Conservation (phyloP, 2,329 filamentous ascomycete genomes). For the Cladophialophora psammophila region DNA sequence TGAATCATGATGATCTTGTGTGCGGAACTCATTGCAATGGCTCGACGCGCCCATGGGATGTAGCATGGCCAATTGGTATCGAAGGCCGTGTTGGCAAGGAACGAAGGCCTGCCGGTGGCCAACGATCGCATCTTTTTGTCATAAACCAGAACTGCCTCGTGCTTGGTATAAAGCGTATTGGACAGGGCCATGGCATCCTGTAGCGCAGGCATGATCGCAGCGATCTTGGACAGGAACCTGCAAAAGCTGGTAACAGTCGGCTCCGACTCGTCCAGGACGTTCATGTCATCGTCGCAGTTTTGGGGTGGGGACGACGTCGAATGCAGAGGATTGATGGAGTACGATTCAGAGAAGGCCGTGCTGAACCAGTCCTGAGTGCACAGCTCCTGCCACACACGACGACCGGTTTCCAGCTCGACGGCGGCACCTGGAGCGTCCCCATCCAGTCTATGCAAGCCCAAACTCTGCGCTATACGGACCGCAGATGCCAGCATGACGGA, state of each 20-base stretch:
- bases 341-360: slow-evolving; percentile 51
- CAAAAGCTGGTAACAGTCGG: slow-evolving; percentile 48
- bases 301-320: slow-evolving; percentile 47
- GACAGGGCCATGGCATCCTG: slow-evolving; percentile 49
- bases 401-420: slow-evolving; percentile 47
- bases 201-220: slow-evolving; percentile 48
- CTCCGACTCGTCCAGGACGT: slow-evolving; percentile 28
- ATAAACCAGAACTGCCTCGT: slow-evolving; percentile 51
- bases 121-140: slow-evolving; percentile 50
- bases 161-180: slow-evolving; percentile 49
- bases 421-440: slow-evolving; percentile 37
- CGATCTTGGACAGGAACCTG: slow-evolving; percentile 50
- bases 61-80: slow-evolving; percentile 51
- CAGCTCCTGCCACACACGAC: slow-evolving; percentile 51
- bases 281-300: slow-evolving; percentile 49
- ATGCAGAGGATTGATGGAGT: slow-evolving; percentile 48
- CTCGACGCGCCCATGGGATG: slow-evolving; percentile 50
- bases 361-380: slow-evolving; percentile 55
- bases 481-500: slow-evolving; percentile 55
- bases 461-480: slow-evolving; percentile 55
- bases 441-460: slow-evolving; percentile 54
- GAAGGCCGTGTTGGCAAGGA: slow-evolving; percentile 45
- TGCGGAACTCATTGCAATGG: slow-evolving; percentile 48
- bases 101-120: slow-evolving; percentile 46
- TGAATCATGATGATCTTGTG: slow-evolving; percentile 40